phyloP scores from a whole-genome alignment of 257 asterid genomes.

The Verbascum thapsus region DNA sequence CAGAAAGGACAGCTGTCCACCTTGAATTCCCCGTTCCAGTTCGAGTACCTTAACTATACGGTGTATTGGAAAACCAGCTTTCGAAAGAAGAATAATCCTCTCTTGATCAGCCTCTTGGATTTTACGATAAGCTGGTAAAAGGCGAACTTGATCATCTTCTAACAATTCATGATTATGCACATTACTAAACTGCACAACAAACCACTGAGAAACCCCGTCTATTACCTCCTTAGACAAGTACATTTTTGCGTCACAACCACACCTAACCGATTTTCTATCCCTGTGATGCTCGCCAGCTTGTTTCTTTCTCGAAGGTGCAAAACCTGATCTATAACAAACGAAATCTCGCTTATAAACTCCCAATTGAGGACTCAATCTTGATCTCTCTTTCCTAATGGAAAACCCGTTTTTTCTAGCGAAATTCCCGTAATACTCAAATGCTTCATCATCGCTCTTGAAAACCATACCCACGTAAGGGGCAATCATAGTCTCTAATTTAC shows the following conservation, averaged over 20 bases:
- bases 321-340: constrained; percentile 67
- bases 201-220: constrained; percentile 63
- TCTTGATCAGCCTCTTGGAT: constrained; percentile 72
- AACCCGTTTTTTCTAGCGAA: constrained; percentile 70
- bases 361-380: constrained; percentile 69
- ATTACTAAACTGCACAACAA: constrained; percentile 65
- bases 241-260: constrained; percentile 76
- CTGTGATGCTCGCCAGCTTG: constrained; percentile 55
- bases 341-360: constrained; percentile 74
- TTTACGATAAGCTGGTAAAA: constrained; percentile 74
- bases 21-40: constrained; percentile 62
- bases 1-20: constrained; percentile 58
- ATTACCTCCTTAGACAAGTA: constrained; percentile 62
- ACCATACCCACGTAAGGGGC: constrained; percentile 69
- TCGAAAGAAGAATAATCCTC: constrained; percentile 58
- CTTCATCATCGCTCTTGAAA: constrained; percentile 59
- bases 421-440: constrained; percentile 56
- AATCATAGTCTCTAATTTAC: constrained; percentile 38
- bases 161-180: constrained; percentile 70
- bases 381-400: constrained; percentile 63
- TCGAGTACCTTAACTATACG: constrained; percentile 69
- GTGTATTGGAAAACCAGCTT: constrained; percentile 68
- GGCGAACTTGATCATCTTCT: constrained; percentile 69
- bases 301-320: constrained; percentile 66
- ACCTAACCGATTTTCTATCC: constrained; percentile 64